Evolutionary conservation across 73 alveolate species (phyloP), one percentile per base, ranked within the genome.

Genomic region (Diophrys sp.): DNA sequence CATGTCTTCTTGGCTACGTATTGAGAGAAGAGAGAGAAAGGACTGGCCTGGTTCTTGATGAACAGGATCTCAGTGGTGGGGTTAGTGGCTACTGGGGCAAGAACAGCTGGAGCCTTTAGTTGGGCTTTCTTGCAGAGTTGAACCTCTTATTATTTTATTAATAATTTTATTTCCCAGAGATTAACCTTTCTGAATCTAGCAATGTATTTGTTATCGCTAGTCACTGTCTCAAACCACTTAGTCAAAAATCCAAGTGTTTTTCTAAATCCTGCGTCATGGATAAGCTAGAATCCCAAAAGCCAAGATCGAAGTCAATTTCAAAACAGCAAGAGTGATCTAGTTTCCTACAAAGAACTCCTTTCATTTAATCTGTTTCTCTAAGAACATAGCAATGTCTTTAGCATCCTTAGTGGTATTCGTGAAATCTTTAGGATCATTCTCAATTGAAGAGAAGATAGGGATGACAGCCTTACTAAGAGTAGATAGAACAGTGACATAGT

Each of bases 271-370:
- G 79, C 94, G 25, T 94, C 96, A 34, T 87, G 78, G 44, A 88
- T 71, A 30, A 87, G 71, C 82, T 84, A 68, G 89, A 89, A 85
- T 29, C n/a, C 94, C 88, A 53, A 77, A 85, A 70, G 82, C 69
- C 66, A 96, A 71, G 78, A 71, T 73, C 30, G 91, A 70, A 68
- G 93, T 94, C 57, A 92, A 89, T 27, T 79, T 74, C 74, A 96
- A 85, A 76, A 94, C 99, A 74, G 99, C 99, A 26, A 96, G 73
- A 56, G 99, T 89, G 88, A 96, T 66, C 68, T 44, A 23, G 70
- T 94, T 90, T 44, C 99, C 98, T 33, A 91, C 96, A 33, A 96
- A 67, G 90, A 77, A 94, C 76, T 89, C 76, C 69, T 80, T 71
- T 33, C 78, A 77, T 76, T 89, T 87, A 25, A 96, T 82, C 26